Evolutionary conservation across 805 yeast species (phyloP), one percentile per base, ranked within the genome.

Genomic region (Sporopachydermia lactativora): DNA sequence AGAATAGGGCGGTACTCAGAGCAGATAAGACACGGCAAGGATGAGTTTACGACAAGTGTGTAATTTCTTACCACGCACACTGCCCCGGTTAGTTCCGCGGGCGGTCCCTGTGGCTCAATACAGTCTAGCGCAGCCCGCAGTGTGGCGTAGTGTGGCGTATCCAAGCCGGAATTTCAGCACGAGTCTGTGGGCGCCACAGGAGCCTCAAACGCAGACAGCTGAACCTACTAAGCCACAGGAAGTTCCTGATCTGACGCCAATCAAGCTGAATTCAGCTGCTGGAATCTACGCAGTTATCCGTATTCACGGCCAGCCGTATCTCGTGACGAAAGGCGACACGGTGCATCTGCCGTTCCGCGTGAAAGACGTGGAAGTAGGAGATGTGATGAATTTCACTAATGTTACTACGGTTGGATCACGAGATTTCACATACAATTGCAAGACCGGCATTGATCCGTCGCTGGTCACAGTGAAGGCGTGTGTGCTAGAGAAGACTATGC

Each of bases 321-420:
- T 92, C 45, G 92, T 92, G 14, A 86, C 97, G 17, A 74, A 78
- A 49, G 99, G 99, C 16, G 99, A 92, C 58, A 71, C 68, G 48
- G 71, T 92, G 40, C 70, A 76, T 17, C 60, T 92, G 34, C 96
- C 96, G 2, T 88, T 73, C 59, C 72, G 75, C 47, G 55, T 92
- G 65, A 79, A 76, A 51, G 72, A 75, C 41, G 92, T 80, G 6
- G 68, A 76, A 40, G 77, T 89, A 3, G 98, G 99, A 15, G 96
- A 88, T 58, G 66, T 67, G n/a, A 64, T 92, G 40, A 62, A 68
- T 38, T 70, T 92, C 54, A 75, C 73, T 46, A 78, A 85, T 50
- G 86, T 89, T 28, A 72, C 79, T 13, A 77, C 85, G 6, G 60
- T 92, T 18, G 98, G 98, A 2, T 77, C 94, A 5, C 77, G 95